Evolutionary conservation across 768 basidiomycete genomes (phyloP).

Genomic region (Trametes villosa): DNA sequence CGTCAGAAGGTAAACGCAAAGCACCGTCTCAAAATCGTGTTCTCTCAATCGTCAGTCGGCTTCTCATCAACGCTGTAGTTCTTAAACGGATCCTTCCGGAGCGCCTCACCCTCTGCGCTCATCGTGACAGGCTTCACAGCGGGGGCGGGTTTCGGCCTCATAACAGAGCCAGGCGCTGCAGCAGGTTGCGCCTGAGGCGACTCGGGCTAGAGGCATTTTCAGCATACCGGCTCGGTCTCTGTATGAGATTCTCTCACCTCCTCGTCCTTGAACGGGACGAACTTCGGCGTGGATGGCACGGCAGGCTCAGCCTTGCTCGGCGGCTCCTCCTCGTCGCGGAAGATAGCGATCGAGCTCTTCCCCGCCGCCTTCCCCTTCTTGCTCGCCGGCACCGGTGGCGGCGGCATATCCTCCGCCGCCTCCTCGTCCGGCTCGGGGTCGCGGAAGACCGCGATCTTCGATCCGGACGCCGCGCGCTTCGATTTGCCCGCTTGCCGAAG

Average conservation of each 20-base stretch:
- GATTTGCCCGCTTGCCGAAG: constrained; percentile 63
- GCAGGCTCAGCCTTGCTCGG: constrained; percentile 19
- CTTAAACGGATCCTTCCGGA: constrained; percentile 80
- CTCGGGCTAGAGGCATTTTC: constrained; percentile 28
- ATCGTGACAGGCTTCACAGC: constrained; percentile 46
- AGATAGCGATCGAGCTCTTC: constrained; percentile 23
- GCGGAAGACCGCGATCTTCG: constrained; percentile 67
- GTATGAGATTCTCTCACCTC: constrained; percentile 37
- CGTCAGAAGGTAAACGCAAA: no score
- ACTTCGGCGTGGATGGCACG: constrained; percentile 55
- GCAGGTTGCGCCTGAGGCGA: constrained; percentile 35
- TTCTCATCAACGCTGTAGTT: constrained; percentile 54
- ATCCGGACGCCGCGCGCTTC: constrained; percentile 54
- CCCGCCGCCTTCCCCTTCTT: constrained; percentile 19
- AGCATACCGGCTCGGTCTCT: background rate
- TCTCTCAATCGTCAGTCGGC: constrained; percentile 22
- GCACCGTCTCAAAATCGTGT: no score
- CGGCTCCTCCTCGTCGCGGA: constrained; percentile 25
- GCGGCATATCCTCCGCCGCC: constrained; percentile 32
- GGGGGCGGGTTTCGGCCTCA: constrained; percentile 58
- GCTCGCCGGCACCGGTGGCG: constrained; percentile 41
- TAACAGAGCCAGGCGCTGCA: constrained; percentile 55
- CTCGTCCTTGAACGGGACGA: constrained; percentile 77
- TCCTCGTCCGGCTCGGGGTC: constrained; percentile 52
- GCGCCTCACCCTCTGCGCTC: constrained; percentile 73